A percentile compares a stretch with the other conserved stretches of the same genome.
These are phyloP conservation scores for Recurvomyces mirabilis DNA, from an alignment of 495 filamentous ascomycete species.

Conservation along the genomic window DNA sequence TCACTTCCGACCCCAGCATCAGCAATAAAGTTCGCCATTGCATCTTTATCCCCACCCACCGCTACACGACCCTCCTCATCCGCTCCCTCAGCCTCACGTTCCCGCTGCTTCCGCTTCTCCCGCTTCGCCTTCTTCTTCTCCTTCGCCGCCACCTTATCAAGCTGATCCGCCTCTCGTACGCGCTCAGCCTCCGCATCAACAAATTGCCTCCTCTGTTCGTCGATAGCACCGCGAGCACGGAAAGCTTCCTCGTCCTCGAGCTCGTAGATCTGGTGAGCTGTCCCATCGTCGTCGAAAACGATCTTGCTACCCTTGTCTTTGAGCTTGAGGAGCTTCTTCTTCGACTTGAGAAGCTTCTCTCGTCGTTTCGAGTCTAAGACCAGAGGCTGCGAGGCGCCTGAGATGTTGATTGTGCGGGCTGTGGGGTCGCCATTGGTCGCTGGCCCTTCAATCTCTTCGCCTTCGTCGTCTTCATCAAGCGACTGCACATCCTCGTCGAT, in stretches of 20 bases:
- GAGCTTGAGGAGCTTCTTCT: constrained; percentile 74
- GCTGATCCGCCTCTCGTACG: constrained; percentile 65
- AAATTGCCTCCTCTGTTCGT: constrained; percentile 64
- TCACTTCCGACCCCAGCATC: constrained; percentile 34
- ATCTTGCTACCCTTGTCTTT: constrained; percentile 75
- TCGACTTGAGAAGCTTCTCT: constrained; percentile 84
- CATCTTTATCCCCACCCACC: constrained; percentile 25
- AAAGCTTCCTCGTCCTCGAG: constrained; percentile 76
- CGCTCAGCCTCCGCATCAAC: constrained; percentile 58
- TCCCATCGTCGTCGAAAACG: constrained; percentile 86
- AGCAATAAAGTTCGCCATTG: constrained; percentile 24
- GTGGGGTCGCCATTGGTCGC: background rate
- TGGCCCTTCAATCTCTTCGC: constrained; percentile 11
- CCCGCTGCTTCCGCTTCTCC: constrained; percentile 71
- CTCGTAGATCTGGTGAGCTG: constrained; percentile 72
- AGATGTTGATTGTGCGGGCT: constrained; percentile 33
- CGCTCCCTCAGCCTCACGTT: constrained; percentile 45
- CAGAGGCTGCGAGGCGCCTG: constrained; percentile 46
- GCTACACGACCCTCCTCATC: constrained; percentile 33
- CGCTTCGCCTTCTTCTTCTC: constrained; percentile 76
- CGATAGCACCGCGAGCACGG: constrained; percentile 57
- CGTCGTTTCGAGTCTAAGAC: constrained; percentile 84
- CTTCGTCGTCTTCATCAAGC: constrained; percentile 23
- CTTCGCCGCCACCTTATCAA: constrained; percentile 69
- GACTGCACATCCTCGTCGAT: constrained; percentile 30